These are phyloP conservation scores for Didymosphaeria variabile DNA, from an alignment of 2,329 filamentous ascomycete species.

Conservation along the genomic window DNA sequence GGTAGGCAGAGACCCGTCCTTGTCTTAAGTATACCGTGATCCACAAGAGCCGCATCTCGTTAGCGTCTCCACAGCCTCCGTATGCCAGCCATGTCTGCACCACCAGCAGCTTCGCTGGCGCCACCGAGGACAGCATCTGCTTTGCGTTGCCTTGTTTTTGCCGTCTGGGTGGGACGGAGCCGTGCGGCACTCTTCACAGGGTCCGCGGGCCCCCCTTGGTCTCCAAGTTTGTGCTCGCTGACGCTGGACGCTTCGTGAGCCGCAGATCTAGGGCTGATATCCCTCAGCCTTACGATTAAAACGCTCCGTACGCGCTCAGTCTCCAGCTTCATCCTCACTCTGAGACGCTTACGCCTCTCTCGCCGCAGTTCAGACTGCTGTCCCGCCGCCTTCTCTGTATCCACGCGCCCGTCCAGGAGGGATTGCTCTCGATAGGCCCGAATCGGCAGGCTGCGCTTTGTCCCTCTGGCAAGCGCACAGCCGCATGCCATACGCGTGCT, in stretches of 20 bases:
- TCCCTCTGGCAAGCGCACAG: conserved; percentile 6
- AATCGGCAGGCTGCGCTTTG: conserved; percentile 10
- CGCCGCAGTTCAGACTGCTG: conserved; percentile 2
- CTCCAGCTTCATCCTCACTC: neutral
- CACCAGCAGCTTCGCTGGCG: conserved; percentile 2
- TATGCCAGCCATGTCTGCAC: neutral
- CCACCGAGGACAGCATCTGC: conserved; percentile 1
- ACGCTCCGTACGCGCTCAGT: neutral
- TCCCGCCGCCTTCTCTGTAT: conserved; percentile 6
- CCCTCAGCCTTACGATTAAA: conserved; percentile 5
- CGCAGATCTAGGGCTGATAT: neutral
- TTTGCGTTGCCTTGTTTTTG: conserved; percentile 6
- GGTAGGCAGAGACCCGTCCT: neutral
- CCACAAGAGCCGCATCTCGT: conserved; percentile 12
- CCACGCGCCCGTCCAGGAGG: conserved; percentile 1
- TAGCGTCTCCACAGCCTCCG: neutral
- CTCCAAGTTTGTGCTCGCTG: neutral
- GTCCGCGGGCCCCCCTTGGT: conserved; percentile 7
- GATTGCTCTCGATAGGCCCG: conserved; percentile 6
- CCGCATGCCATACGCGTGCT: conserved; percentile 14
- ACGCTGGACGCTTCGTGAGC: neutral
- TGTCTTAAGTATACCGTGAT: conserved; percentile 4
- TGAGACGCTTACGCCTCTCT: conserved; percentile 4
- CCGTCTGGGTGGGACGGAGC: conserved; percentile 5
- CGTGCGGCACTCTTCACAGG: conserved; percentile 7